phyloP scores from a whole-genome alignment of 1,139 yeast genomes.

The Wickerhamomyces sp. region DNA sequence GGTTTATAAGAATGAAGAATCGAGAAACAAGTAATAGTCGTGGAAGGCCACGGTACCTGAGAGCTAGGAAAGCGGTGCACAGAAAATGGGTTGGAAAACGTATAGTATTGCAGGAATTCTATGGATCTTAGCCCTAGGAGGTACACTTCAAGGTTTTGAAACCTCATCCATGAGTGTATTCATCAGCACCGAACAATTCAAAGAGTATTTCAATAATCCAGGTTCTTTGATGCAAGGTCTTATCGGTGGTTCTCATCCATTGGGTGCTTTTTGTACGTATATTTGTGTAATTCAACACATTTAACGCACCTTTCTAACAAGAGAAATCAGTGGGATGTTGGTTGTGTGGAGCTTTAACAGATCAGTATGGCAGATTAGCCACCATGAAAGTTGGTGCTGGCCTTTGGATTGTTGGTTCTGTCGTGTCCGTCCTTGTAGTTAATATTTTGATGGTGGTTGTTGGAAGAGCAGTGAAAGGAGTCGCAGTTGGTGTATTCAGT shows the following conservation, averaged over 20 bases:
- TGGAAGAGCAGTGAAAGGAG: conserved; percentile 63
- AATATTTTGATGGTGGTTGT: conserved; percentile 32
- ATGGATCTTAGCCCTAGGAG: conserved; percentile 47
- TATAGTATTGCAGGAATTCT: conserved; percentile 29
- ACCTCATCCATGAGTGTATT: conserved; percentile 64
- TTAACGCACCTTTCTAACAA: no score
- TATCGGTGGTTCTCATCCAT: conserved; percentile 37
- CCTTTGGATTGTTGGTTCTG: conserved; percentile 30
- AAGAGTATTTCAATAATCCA: conserved; percentile 40
- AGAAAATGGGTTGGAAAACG: conserved; percentile 9
- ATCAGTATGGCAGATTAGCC: conserved; percentile 25
- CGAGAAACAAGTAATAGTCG: no score
- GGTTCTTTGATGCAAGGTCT: conserved; percentile 33
- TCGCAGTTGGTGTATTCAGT: conserved; percentile 68
- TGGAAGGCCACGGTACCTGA: no score
- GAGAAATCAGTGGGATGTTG: conserved; percentile 29
- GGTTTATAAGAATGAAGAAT: no score
- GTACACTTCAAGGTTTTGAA: conserved; percentile 64
- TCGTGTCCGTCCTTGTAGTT: conserved; percentile 27
- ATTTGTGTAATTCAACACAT: no score
- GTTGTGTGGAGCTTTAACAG: conserved; percentile 24
- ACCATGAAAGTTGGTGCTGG: conserved; percentile 24
- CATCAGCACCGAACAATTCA: conserved; percentile 40
- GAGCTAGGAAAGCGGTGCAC: no score
- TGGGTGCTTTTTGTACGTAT: conserved; percentile 32